These are phyloP conservation scores for Pseudisothecium myosuroides DNA, from an alignment of 225 moss, liverwort and hornwort species.

Conservation along the genomic window DNA sequence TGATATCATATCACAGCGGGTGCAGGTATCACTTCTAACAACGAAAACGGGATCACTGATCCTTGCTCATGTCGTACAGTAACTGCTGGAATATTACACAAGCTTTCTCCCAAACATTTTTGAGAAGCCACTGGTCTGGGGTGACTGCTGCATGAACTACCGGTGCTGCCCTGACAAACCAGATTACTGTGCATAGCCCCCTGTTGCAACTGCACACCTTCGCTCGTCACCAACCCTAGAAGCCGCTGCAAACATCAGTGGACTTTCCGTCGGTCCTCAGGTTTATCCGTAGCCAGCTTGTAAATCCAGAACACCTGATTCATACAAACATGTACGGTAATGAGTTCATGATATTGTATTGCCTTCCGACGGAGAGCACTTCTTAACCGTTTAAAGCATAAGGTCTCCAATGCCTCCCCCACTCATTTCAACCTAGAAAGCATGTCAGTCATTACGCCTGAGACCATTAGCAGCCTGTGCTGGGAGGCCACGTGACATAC, in stretches of 20 bases:
- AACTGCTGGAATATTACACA: background rate
- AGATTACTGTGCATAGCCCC: background rate
- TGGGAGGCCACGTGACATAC: background rate
- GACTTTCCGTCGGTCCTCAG: constrained; percentile 10
- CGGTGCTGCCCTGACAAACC: background rate
- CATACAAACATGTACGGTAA: background rate
- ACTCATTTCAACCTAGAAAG: background rate
- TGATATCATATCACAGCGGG: background rate
- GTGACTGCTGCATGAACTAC: background rate
- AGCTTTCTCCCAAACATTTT: background rate
- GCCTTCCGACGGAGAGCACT: background rate
- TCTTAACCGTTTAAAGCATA: background rate
- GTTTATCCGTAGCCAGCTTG: constrained; percentile 29
- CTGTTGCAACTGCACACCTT: background rate
- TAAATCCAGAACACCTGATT: constrained; percentile 31
- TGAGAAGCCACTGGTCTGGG: background rate
- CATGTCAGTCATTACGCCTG: too few relatives aligned
- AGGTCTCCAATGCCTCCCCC: background rate
- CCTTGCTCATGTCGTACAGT: background rate
- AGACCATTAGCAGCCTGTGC: background rate
- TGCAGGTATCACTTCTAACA: background rate
- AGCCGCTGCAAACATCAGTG: background rate
- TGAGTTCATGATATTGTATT: background rate
- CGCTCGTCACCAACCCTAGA: background rate
- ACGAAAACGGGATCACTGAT: background rate